Percentiles rank a stretch among this genome's conserved stretches.
Conservation (phyloP, 2,329 filamentous ascomycete genomes). For the Fusarium sp. region DNA sequence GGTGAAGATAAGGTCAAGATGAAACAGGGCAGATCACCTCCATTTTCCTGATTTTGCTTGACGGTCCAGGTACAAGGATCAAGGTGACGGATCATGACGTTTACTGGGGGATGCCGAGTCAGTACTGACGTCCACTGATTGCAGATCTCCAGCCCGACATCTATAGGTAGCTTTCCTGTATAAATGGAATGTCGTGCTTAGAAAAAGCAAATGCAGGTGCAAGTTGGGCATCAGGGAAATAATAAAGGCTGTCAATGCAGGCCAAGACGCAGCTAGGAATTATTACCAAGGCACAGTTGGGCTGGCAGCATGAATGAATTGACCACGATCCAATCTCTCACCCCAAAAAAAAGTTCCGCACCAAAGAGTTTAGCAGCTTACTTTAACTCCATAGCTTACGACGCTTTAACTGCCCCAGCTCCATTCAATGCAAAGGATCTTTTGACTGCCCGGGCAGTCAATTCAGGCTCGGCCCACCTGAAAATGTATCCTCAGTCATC, state of each 20-base stretch:
- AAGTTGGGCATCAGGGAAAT: not conserved
- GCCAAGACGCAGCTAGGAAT: not conserved
- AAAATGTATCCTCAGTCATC: not conserved
- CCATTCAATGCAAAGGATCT: not conserved
- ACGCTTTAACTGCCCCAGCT: not conserved
- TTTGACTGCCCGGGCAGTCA: not conserved
- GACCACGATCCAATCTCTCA: not conserved
- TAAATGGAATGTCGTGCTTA: not conserved
- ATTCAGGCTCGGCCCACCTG: too few relatives aligned
- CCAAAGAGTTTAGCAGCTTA: slow-evolving; percentile 5
- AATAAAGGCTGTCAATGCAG: not conserved
- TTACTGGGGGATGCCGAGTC: slow-evolving; percentile 9
- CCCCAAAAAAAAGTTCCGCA: not conserved
- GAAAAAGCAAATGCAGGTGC: not conserved
- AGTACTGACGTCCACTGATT: slow-evolving; percentile 3
- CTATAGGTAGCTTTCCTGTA: not conserved
- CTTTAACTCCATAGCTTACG: slow-evolving; percentile 15
- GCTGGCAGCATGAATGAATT: not conserved
- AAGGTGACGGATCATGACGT: slow-evolving; percentile 26
- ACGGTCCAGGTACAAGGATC: slow-evolving; percentile 17
- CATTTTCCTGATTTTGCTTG: slow-evolving; percentile 13
- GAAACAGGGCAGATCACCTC: slow-evolving; percentile 11
- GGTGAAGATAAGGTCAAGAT: not conserved
- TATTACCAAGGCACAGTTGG: not conserved
- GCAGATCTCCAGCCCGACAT: slow-evolving; percentile 3